phyloP scores from a whole-genome alignment of 2,329 filamentous ascomycete genomes.

The Colletotrichum siamense region DNA sequence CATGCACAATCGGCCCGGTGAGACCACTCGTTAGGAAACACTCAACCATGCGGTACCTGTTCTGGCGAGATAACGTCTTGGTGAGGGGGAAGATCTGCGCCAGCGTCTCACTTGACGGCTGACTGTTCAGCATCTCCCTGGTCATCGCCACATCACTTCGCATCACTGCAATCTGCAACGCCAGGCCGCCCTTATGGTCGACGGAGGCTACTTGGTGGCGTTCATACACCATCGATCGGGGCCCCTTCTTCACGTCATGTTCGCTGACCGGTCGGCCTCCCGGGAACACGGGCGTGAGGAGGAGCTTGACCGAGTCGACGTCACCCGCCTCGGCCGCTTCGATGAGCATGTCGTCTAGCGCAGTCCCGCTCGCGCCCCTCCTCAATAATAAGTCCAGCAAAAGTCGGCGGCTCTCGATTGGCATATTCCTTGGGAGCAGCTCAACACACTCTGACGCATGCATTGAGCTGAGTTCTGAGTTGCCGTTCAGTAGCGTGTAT shows the following conservation, averaged over 20 bases:
- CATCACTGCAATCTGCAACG: slow-evolving; percentile 54
- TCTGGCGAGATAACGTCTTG: slow-evolving; percentile 43
- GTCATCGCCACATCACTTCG: slow-evolving; percentile 50
- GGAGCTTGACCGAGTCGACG: slow-evolving; percentile 49
- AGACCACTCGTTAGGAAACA: slow-evolving; percentile 55
- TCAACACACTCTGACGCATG: slow-evolving; percentile 57
- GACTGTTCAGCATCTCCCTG: slow-evolving; percentile 49
- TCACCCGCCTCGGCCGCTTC: slow-evolving; percentile 55
- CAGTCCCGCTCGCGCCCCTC: slow-evolving; percentile 54
- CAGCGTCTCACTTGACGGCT: slow-evolving; percentile 53
- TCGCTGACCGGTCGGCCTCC: slow-evolving; percentile 30
- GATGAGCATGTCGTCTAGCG: slow-evolving; percentile 55
- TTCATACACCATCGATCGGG: slow-evolving; percentile 37
- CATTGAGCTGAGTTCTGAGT: slow-evolving; percentile 45
- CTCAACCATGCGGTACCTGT: slow-evolving; percentile 55
- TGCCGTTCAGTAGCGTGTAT: slow-evolving; percentile 50
- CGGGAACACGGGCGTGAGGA: slow-evolving; percentile 55
- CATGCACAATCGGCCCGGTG: slow-evolving; percentile 50
- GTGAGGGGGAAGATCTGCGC: slow-evolving; percentile 54
- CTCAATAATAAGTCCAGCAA: slow-evolving; percentile 52
- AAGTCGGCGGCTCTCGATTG: slow-evolving; percentile 48
- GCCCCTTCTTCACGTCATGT: slow-evolving; percentile 17
- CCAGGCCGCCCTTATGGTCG: slow-evolving; percentile 56
- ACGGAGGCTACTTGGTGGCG: slow-evolving; percentile 58
- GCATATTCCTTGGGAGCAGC: slow-evolving; percentile 52